Conservation (phyloP, 2,329 filamentous ascomycete species). For the Pseudogymnoascus sp. region DNA sequence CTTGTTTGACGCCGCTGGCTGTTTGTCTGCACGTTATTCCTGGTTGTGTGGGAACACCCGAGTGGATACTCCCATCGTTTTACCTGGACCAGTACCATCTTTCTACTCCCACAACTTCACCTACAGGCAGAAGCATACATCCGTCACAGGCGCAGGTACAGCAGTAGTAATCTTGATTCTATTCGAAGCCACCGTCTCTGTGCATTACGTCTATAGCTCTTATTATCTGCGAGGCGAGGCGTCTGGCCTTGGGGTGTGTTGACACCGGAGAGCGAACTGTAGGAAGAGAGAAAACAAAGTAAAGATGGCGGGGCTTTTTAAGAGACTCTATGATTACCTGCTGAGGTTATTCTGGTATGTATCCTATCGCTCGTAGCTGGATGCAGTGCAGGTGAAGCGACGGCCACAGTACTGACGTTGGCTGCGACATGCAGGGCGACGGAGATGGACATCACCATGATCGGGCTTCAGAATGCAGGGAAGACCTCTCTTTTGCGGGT, state of each 20-base stretch:
- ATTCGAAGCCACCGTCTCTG: neutral
- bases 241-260: neutral
- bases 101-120: neutral
- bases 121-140: neutral
- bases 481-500: slow-evolving; percentile 93
- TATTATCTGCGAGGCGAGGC: neutral
- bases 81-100: neutral
- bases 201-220: slow-evolving; percentile 3
- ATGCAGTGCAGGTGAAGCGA: neutral
- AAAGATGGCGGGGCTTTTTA: slow-evolving; percentile 84
- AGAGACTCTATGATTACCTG: slow-evolving; percentile 95
- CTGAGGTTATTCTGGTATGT: slow-evolving; percentile 93
- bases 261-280: neutral
- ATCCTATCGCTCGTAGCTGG: neutral
- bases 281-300: slow-evolving; percentile 17
- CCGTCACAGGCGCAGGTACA: neutral
- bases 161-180: neutral
- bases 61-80: slow-evolving; percentile 7
- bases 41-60: slow-evolving; percentile 3
- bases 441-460: slow-evolving; percentile 99
- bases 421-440: slow-evolving; percentile 60
- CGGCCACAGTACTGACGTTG: neutral
- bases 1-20: neutral
- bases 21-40: neutral
- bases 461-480: slow-evolving; percentile 94